Percentiles rank a stretch among this genome's conserved stretches.
These are phyloP conservation scores for Sugiyamaella boreocaroliniensis DNA, from an alignment of 805 yeast genomes.

Conservation along the genomic window DNA sequence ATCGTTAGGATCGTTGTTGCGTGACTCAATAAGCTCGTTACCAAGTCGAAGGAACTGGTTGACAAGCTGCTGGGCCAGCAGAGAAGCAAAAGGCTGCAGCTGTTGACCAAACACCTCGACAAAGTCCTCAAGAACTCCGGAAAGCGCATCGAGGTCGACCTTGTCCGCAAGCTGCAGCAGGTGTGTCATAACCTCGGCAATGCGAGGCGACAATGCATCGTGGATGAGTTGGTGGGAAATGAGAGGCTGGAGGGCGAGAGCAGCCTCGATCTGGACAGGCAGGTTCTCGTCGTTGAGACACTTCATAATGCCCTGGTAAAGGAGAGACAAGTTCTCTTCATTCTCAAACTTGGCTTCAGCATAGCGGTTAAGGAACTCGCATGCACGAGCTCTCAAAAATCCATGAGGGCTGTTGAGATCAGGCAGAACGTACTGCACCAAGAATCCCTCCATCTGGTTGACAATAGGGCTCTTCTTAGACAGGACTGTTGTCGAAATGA, in stretches of 20 bases:
- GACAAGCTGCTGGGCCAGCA: slow-evolving; percentile 47
- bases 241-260: slow-evolving; percentile 78
- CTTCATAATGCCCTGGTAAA: slow-evolving; percentile 30
- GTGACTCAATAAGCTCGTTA: slow-evolving; percentile 54
- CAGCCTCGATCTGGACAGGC: slow-evolving; percentile 79
- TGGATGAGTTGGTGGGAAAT: slow-evolving; percentile 58
- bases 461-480: slow-evolving; percentile 50
- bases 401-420: slow-evolving; percentile 53
- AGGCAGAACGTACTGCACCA: slow-evolving; percentile 62
- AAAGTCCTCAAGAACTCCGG: slow-evolving; percentile 91
- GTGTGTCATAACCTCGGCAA: slow-evolving; percentile 76
- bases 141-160: slow-evolving; percentile 78
- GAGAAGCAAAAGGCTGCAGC: slow-evolving; percentile 84
- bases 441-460: slow-evolving; percentile 61
- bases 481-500: slow-evolving; percentile 51
- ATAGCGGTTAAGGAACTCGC: slow-evolving; percentile 46
- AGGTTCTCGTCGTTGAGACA: slow-evolving; percentile 46
- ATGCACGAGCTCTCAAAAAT: slow-evolving; percentile 62
- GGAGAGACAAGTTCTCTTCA: slow-evolving; percentile 61
- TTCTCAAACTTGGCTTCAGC: slow-evolving; percentile 54
- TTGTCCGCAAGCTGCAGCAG: slow-evolving; percentile 67
- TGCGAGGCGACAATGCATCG: slow-evolving; percentile 58
- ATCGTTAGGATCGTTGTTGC: slow-evolving; percentile 38
- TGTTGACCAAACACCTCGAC: slow-evolving; percentile 85
- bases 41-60: slow-evolving; percentile 70